phyloP scores from a whole-genome alignment of 805 yeast species.

The Candida tallmaniae region DNA sequence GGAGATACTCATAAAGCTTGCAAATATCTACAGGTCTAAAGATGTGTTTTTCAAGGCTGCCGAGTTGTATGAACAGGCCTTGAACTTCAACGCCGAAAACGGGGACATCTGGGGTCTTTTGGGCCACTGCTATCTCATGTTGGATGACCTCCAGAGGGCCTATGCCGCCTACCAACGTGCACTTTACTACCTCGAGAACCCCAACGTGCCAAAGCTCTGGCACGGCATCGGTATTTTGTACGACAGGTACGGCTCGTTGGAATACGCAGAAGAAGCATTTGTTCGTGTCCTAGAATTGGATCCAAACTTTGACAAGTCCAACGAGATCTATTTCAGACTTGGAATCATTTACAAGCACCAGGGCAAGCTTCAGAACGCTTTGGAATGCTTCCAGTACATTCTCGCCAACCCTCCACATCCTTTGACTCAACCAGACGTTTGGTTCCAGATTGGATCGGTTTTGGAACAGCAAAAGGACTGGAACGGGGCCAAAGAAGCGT shows the following conservation, averaged over 20 bases:
- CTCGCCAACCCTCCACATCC: conserved; percentile 91
- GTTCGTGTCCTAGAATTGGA: conserved; percentile 93
- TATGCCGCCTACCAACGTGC: conserved; percentile 97
- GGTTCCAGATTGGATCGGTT: conserved; percentile 98
- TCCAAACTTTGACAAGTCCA: conserved; percentile 92
- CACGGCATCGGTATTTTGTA: conserved; percentile 97
- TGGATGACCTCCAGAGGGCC: conserved; percentile 93
- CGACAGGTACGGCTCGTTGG: conserved; percentile 93
- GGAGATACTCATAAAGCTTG: conserved; percentile 78
- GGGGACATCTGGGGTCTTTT: conserved; percentile 97
- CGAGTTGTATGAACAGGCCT: conserved; percentile 84
- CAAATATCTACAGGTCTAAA: conserved; percentile 80
- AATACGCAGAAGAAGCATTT: conserved; percentile 98
- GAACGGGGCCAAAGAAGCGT: conserved; percentile 89
- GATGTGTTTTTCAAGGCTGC: conserved; percentile 94
- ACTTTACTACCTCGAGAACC: conserved; percentile 81
- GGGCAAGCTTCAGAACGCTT: conserved; percentile 75
- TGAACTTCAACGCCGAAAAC: conserved; percentile 75
- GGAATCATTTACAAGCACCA: conserved; percentile 97
- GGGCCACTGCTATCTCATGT: conserved; percentile 95
- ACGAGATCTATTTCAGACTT: conserved; percentile 91
- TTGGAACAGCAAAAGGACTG: conserved; percentile 91
- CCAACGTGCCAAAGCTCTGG: conserved; percentile 96
- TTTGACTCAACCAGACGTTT: conserved; percentile 91
- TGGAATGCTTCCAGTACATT: conserved; percentile 93